A percentile compares a stretch with the other conserved stretches of the same genome.
phyloP scores from a whole-genome alignment of 1,139 yeast genomes.

The Zhuliangozyma blackwelliae region DNA sequence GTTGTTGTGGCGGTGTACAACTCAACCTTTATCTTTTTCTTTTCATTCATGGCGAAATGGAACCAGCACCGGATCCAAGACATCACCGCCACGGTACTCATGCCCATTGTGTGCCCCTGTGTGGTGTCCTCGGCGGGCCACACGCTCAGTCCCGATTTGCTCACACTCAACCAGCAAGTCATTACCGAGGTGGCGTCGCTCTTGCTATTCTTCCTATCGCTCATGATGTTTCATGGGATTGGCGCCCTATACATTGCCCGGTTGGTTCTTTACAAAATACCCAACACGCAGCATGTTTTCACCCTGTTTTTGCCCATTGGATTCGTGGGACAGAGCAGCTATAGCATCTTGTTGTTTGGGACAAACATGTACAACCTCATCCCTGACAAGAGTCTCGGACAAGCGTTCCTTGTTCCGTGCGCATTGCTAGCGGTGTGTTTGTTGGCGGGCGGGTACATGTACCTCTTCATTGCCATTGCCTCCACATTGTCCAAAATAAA shows the following conservation, averaged over 20 bases:
- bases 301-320: conserved; percentile 26
- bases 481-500: conserved; percentile 34
- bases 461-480: conserved; percentile 51
- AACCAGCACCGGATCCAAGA: conserved; percentile 6
- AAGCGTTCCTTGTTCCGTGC: conserved; percentile 13
- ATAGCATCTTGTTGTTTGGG: conserved; percentile 58
- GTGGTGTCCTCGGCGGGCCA: conserved; percentile 10
- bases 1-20: conserved; percentile 10
- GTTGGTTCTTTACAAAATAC: conserved; percentile 7
- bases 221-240: conserved; percentile 8
- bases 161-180: conserved; percentile 4
- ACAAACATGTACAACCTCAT: conserved; percentile 23
- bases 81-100: conserved; percentile 7
- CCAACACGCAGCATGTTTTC: conserved; percentile 8
- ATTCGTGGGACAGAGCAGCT: conserved; percentile 73
- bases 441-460: conserved; percentile 57
- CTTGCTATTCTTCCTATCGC: conserved; percentile 7
- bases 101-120: conserved; percentile 10
- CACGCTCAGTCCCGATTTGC: conserved; percentile 7
- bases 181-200: conserved; percentile 9
- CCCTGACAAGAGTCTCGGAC: conserved; percentile 6
- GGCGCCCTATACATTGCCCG: conserved; percentile 8
- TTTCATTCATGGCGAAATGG: conserved; percentile 10
- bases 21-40: conserved; percentile 8
- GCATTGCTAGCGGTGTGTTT: conserved; percentile 42